Evolutionary conservation across 331 rosid species (phyloP).

Genomic region (Rosa hybrid): DNA sequence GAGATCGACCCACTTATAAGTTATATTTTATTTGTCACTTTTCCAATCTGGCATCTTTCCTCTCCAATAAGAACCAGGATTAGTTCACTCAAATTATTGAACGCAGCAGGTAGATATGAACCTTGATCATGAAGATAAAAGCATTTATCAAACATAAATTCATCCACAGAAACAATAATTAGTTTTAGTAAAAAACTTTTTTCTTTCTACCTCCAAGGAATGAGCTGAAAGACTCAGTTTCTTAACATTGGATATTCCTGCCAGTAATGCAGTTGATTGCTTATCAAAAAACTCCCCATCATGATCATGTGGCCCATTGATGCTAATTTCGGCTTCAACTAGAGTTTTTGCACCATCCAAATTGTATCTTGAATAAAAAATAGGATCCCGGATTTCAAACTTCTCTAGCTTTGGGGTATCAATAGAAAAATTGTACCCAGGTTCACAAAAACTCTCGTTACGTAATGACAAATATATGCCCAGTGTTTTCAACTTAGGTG

Average conservation of each 20-base stretch:
- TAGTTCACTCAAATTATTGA: neutral
- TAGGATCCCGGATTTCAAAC: neutral
- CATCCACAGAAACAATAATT: neutral
- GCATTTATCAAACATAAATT: neutral
- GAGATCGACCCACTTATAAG: too few species aligned
- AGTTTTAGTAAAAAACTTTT: too few species aligned
- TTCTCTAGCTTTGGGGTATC: neutral
- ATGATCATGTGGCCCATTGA: neutral
- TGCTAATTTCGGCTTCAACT: neutral
- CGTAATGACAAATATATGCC: too few species aligned
- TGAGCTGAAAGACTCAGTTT: neutral
- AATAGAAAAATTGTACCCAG: neutral
- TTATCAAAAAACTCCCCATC: too few species aligned
- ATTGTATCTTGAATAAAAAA: neutral
- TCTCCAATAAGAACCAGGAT: neutral
- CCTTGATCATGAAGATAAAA: neutral
- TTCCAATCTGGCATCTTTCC: too few species aligned
- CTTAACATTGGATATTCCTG: neutral
- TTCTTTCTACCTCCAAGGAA: neutral
- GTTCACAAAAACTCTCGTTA: neutral
- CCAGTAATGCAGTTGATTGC: neutral
- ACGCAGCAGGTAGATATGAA: neutral
- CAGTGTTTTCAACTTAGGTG: neutral
- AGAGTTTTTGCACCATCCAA: neutral
- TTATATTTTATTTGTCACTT: too few species aligned